Base-by-base conservation (phyloP, 306 rosid genomes). In the Abrus precatorius region DNA sequence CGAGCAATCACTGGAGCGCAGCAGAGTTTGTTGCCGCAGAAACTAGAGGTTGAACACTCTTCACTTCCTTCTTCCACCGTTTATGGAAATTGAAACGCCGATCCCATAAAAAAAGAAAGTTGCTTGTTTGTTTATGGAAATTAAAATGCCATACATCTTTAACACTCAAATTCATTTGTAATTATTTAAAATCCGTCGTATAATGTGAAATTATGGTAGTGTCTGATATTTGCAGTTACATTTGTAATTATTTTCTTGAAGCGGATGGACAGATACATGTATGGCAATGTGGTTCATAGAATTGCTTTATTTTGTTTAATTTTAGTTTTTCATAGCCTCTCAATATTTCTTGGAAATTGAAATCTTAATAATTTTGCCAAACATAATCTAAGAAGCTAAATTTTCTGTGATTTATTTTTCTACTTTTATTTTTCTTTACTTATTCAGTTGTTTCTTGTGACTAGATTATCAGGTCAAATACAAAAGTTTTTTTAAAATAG, bases 1-100 rank as follows among this genome's bases (percentile, higher is more conserved):
- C 38, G 38, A 53, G 56, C 86, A 65, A 69, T 94, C 88, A 94
- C 98, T 82, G 97, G 97, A 67, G 91, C 97, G 91, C 97, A 14
- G 41, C 98, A 30, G 91, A 86, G 85, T 92, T 88, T 33, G 79
- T 86, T 34, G 97, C 98, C 9, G 47, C 92, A 74, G 44, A 92
- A 82, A 85, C 74, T 94, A 72, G 88, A 91, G 97, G 97, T 91
- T 1, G 20, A 20, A 20, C 20, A 20, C 48, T 13, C 0, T 6
- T 61, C 36, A 7, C 66, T 29, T 69, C 69, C 20, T 20, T 20
- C 20, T 20, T 20, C 20, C 20, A 20, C 20, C 20, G 20, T 20
- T 20, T 20, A 20, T 20, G 20, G 20, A 20, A 20, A 20, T 20
- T 20, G 20, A 20, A 20, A 20, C 20, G 20, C 20, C 20, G 20